Evolutionary conservation across 768 basidiomycete species (phyloP).

Genomic region (Rhodocollybia butyracea): DNA sequence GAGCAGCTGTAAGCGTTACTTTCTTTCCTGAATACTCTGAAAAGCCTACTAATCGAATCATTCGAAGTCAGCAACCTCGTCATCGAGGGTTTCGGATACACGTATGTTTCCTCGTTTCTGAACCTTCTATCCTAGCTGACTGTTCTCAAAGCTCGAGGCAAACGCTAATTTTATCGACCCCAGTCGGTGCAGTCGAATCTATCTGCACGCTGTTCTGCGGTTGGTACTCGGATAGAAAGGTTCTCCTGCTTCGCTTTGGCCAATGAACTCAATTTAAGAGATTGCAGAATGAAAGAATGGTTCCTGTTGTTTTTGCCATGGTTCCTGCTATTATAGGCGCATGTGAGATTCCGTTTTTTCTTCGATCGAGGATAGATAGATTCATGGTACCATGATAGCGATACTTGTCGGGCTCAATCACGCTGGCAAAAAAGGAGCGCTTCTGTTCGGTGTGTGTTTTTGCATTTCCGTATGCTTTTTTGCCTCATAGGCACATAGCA

Average conservation of each 20-base stretch:
- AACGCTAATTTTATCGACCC: conserved; percentile 57
- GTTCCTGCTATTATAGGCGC: conserved; percentile 57
- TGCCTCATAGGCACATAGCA: conserved; percentile 26
- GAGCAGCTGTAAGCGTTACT: conserved; percentile 50
- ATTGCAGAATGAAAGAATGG: conserved; percentile 52
- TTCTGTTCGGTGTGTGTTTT: conserved; percentile 48
- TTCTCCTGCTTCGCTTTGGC: conserved; percentile 13
- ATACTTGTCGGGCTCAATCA: conserved; percentile 53
- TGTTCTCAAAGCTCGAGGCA: conserved; percentile 45
- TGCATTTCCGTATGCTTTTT: not conserved
- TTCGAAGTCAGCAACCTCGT: conserved; percentile 57
- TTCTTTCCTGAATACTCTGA: not conserved
- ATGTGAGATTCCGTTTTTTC: conserved; percentile 31
- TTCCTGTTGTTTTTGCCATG: conserved; percentile 55
- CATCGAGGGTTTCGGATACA: conserved; percentile 62
- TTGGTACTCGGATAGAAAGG: conserved; percentile 67
- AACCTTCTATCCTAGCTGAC: not conserved
- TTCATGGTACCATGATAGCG: no score
- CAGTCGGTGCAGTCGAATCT: conserved; percentile 49
- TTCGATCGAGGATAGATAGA: no score
- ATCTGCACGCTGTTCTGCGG: conserved; percentile 49
- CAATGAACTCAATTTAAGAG: not conserved
- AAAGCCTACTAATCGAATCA: not conserved
- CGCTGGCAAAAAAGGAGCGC: conserved; percentile 43
- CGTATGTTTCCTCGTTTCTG: conserved; percentile 30